Conservation (phyloP, 352 stramenopile species). For the Phytophthora citrophthora region DNA sequence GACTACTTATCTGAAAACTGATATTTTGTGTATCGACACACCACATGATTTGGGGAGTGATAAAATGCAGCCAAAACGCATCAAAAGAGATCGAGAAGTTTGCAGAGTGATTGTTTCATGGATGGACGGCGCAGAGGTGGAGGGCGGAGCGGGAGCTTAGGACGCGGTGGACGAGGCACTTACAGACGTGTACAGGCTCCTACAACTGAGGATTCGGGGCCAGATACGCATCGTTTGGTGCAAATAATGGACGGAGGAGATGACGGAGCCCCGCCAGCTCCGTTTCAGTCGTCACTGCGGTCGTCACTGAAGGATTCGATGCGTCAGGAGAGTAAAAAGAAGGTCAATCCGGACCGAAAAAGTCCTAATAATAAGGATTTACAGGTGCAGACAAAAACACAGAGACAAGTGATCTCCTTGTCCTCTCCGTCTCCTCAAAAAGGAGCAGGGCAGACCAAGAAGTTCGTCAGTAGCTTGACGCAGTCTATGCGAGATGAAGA, state of each 20-base stretch:
- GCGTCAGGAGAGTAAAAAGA: constrained; percentile 23
- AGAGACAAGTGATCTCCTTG: constrained; percentile 39
- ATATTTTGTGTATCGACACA: constrained; percentile 5
- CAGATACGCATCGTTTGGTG: constrained; percentile 24
- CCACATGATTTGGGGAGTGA: constrained; percentile 25
- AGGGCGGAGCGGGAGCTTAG: constrained; percentile 30
- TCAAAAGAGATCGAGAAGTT: constrained; percentile 4
- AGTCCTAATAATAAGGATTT: constrained; percentile 18
- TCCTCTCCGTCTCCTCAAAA: constrained; percentile 44
- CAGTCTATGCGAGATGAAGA: constrained; percentile 38
- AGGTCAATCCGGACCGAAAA: constrained; percentile 19
- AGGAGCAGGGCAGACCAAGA: constrained; percentile 22
- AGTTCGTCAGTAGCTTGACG: constrained; percentile 47
- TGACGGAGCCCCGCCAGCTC: constrained; percentile 1
- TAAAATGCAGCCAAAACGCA: constrained; percentile 11
- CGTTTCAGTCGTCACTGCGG: constrained; percentile 64
- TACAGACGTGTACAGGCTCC: constrained; percentile 56
- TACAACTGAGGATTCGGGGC: constrained; percentile 8
- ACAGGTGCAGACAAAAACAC: constrained; percentile 35
- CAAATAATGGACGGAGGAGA: constrained; percentile 26
- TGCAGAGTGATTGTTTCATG: constrained; percentile 34
- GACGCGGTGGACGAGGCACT: constrained; percentile 29
- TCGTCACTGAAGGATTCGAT: constrained; percentile 61
- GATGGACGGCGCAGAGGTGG: constrained; percentile 42
- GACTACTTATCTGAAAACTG: neutral